A percentile compares a stretch with the other conserved stretches of the same genome.
phyloP scores from a whole-genome alignment of 2,329 filamentous ascomycete species.

The Monosporascus sp. region DNA sequence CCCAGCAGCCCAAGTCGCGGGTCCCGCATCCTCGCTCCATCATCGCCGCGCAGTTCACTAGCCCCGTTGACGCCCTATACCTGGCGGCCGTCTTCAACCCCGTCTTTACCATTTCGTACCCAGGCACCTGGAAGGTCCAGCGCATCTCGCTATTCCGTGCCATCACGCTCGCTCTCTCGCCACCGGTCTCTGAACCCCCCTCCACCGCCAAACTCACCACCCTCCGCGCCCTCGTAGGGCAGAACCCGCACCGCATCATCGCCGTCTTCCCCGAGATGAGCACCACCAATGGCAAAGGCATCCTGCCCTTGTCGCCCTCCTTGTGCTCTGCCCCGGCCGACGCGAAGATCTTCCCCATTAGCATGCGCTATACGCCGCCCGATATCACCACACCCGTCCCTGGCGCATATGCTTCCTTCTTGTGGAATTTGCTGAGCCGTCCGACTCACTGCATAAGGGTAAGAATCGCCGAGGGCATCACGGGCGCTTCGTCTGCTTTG shows the following conservation, averaged over 20 bases:
- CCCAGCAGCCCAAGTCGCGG: constrained; percentile 65
- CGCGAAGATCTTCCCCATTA: constrained; percentile 83
- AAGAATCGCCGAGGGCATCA: constrained; percentile 73
- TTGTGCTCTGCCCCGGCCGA: constrained; percentile 62
- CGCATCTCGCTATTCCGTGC: constrained; percentile 73
- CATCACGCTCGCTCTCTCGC: constrained; percentile 65
- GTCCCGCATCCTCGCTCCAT: constrained; percentile 76
- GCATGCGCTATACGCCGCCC: constrained; percentile 78
- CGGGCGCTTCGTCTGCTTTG: constrained; percentile 39
- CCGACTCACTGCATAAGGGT: constrained; percentile 89
- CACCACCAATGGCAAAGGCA: constrained; percentile 87
- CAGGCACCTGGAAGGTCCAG: constrained; percentile 65
- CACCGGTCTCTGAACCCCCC: constrained; percentile 37
- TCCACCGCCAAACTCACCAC: constrained; percentile 53
- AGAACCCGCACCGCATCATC: constrained; percentile 69
- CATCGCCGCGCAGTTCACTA: constrained; percentile 87
- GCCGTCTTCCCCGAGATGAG: constrained; percentile 91
- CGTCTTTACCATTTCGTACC: constrained; percentile 84
- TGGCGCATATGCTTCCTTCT: constrained; percentile 62
- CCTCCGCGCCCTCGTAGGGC: constrained; percentile 55
- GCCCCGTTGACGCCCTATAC: constrained; percentile 88
- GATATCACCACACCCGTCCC: constrained; percentile 91
- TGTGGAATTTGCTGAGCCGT: constrained; percentile 81
- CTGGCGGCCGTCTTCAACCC: constrained; percentile 95
- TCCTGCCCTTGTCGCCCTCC: constrained; percentile 76